Conservation (phyloP, 2,329 filamentous ascomycete species). For the Pseudodiploospora longispora region DNA sequence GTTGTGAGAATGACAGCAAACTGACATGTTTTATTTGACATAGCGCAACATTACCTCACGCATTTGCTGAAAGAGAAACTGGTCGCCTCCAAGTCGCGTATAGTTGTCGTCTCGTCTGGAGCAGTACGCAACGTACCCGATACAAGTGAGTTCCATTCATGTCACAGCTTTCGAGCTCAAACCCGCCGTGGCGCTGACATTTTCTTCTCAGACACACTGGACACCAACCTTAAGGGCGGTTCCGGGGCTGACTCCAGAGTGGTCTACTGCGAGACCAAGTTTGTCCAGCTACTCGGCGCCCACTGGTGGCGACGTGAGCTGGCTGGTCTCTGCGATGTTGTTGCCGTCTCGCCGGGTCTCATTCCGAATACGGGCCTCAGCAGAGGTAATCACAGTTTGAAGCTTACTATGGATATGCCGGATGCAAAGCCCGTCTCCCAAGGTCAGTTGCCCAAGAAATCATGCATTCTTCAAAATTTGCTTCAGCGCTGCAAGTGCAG, state of each 20-base stretch:
- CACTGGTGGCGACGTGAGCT: conserved; percentile 50
- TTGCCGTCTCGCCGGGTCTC: conserved; percentile 46
- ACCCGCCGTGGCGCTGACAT: conserved; percentile 4
- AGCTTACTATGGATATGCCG: conserved; percentile 23
- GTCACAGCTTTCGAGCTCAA: not conserved
- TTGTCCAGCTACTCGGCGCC: conserved; percentile 40
- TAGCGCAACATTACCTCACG: conserved; percentile 46
- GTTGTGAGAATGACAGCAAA: not conserved
- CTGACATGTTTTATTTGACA: conserved; percentile 4
- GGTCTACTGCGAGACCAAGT: conserved; percentile 40
- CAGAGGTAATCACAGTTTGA: conserved; percentile 19
- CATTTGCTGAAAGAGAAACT: conserved; percentile 42
- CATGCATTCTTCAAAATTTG: too few relatives aligned
- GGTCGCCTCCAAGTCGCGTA: conserved; percentile 35
- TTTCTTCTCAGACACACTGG: conserved; percentile 22
- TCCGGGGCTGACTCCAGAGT: conserved; percentile 22
- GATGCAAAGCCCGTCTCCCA: conserved; percentile 41
- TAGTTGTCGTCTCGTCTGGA: conserved; percentile 45
- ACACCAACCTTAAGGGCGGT: conserved; percentile 29
- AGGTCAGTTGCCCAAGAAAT: conserved; percentile 22
- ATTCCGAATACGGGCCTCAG: conserved; percentile 40
- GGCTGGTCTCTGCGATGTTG: conserved; percentile 32
- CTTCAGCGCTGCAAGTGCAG: too few relatives aligned
- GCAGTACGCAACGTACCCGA: conserved; percentile 34
- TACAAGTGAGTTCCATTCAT: conserved; percentile 18